Base-by-base conservation (phyloP, 2,329 filamentous ascomycete genomes). In the Dothideomycetes sp. region DNA sequence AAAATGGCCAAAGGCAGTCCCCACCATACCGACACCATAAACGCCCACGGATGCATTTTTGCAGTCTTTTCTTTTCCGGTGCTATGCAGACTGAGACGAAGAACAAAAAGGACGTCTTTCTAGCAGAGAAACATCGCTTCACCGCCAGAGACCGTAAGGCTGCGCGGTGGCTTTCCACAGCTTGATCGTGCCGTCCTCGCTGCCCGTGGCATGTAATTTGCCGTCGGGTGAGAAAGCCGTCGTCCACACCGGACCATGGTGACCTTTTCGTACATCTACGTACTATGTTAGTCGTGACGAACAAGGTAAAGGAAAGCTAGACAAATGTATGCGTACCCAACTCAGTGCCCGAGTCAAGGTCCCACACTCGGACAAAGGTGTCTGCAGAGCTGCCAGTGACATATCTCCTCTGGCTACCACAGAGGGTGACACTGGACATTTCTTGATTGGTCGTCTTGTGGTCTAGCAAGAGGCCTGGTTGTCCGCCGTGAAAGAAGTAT, bases 241-340 rank as follows among this genome's bases (percentile, higher is more conserved):
- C 4, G 87, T 94, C 91, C 91, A 98, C 46, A 98, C 91, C 1
- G 89, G 89, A 2, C 91, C 91, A 55, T 98, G 91, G 52, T 98
- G 91, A 17, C 91, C 91, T 63, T 95, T 95, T 65, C 94, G 85
- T 10, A 89, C 81, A 58, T 96, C 91, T 81, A 45, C 8, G 5
- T 16, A 35, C 15, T 22, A 48, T 18, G 17, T 33, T 18, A 34
- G 18, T 12, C 19, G 14, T 31, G 16, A 24, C 14, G 17, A 11
- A n/a, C 12, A n/a, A 15, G 8, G 4, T 15, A 31, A 8, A 12
- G 12, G 19, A 35, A 24, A 9, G 3, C 11, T 17, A 40, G 38
- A 46, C n/a, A n/a, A n/a, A n/a, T n/a, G n/a, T n/a, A n/a, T 34
- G 62, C 71, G 44, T 65, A 81, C 78, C 78, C 32, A 95, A 66